Base-by-base conservation (phyloP, 352 stramenopile species). In the Blastocystis sp. region DNA sequence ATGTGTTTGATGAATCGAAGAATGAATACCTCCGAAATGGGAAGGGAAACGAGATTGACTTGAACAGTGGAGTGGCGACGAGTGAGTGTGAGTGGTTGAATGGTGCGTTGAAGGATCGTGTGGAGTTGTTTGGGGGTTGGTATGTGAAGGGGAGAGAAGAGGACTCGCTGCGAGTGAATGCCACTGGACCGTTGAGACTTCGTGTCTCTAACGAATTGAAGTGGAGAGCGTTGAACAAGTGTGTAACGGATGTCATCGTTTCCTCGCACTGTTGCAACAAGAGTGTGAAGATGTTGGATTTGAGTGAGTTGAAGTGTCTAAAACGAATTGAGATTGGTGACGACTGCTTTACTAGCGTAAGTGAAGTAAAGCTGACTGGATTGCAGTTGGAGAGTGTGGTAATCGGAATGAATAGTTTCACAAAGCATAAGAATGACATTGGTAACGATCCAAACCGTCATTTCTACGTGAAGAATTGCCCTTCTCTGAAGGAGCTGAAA, bases 21-120 rank as follows among this genome's bases (percentile, higher is more conserved):
- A 45, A 41, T 13, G 21, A 41, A 2, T 80, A 62, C 31, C 9
- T 61, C 3, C 4, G 69, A 63, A 37, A 80, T 63, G 69, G 69
- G 2, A 24, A 45, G 12, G 69, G 69, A 26, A n/a, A 41, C 21
- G 24, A 45, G 69, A 80, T 80, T 61, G 67, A 78, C 60, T 39
- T 39, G n/a, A 63, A 62, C 2, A 62, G 35, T 24, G 39, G 69
- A 80, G 19, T 80, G 33, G 69, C 37, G 3, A 9, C 16, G 45
- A 55, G 16, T 6, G 45, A 55, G 16, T 6, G 45, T 19, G 45
- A 19, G 45, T 55, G 45, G 45, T 6, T 19, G 45, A 55, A 16
- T 19, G 45, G 45, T 55, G 45, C 0, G 0, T 55, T 55, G 45
- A 55, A 55, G 0, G 45, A 55, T 6, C 16, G 6, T 55, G 16